phyloP scores from a whole-genome alignment of 2,329 filamentous ascomycete genomes.

The Penicillium italicum region DNA sequence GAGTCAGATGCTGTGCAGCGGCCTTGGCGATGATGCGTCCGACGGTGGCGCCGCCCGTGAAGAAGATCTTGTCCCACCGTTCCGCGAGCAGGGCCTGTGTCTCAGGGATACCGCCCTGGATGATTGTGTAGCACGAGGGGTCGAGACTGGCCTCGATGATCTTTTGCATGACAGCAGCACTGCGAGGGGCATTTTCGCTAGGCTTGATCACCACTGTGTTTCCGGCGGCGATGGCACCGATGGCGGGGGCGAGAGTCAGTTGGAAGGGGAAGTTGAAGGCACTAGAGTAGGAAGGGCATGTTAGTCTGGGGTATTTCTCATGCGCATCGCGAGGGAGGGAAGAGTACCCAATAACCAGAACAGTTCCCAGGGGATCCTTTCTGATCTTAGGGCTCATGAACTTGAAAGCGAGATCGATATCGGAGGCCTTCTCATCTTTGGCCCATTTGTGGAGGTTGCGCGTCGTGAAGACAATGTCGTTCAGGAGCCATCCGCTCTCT shows the following conservation, averaged over 20 bases:
- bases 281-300: conserved; percentile 34
- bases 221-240: conserved; percentile 88
- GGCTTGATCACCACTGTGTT: conserved; percentile 91
- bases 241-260: conserved; percentile 70
- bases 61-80: conserved; percentile 98
- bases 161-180: conserved; percentile 74
- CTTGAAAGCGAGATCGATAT: conserved; percentile 66
- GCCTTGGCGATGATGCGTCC: conserved; percentile 87
- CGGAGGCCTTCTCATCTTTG: conserved; percentile 71
- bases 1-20: conserved; percentile 83
- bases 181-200: conserved; percentile 73
- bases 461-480: conserved; percentile 74
- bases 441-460: conserved; percentile 77
- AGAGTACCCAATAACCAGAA: conserved; percentile 73
- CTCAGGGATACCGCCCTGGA: conserved; percentile 79
- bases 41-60: conserved; percentile 76
- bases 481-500: conserved; percentile 75
- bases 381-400: conserved; percentile 70
- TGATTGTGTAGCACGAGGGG: conserved; percentile 66
- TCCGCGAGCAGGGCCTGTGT: conserved; percentile 76
- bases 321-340: background rate
- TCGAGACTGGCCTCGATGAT: conserved; percentile 75
- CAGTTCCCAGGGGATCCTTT: conserved; percentile 81
- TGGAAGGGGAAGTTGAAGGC: conserved; percentile 93
- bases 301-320: conserved; percentile 1